Base-by-base conservation (phyloP, 768 basidiomycete species). In the Pleurotus citrinopileatus region DNA sequence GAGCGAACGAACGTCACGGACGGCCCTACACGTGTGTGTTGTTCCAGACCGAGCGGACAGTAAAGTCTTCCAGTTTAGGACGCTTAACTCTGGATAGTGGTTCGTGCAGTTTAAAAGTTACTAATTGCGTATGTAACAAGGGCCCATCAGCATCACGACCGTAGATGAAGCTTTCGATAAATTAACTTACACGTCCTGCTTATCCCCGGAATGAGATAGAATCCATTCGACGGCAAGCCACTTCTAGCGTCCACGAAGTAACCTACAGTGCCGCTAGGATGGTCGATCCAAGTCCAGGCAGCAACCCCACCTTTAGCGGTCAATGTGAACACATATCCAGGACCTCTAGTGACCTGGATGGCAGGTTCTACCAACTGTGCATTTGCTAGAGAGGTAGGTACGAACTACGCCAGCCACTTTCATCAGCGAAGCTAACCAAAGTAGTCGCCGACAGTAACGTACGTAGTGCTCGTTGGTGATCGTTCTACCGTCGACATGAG, bases 211-310 rank as follows among this genome's bases (percentile, higher is more conserved):
- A 83, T 58, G 15, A 84, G 73, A 63, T 76, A 81, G 63, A 81
- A 83, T 2, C 78, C 81, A 52, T 83, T 83, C 10, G 68, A 65
- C 0, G 79, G 77, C 3, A 66, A 20, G 0, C 70, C 71, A 0
- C 74, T 81, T 5, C 55, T 48, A 19, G 60, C 63, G 55, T 82
- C 80, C 32, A 76, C 64, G 60, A 84, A 84, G 38, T 75, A 66
- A 7, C 82, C 82, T 1, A 82, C 67, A 0, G 79, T 83, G 15
- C 79, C 79, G 0, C 70, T 65, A 0, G 81, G 81, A 63, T 83
- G 81, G 52, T 83, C 82, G 1, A 84, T 67, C 81, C 82, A 83
- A 4, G 81, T 77, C 77, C 79, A 83, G 0, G 75, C 68, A 0
- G 76, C 81, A 3, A 83, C 82, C 0, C 81, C 82, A 10, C 78